phyloP scores from a whole-genome alignment of 805 yeast species.

The Hanseniaspora taiwanica region DNA sequence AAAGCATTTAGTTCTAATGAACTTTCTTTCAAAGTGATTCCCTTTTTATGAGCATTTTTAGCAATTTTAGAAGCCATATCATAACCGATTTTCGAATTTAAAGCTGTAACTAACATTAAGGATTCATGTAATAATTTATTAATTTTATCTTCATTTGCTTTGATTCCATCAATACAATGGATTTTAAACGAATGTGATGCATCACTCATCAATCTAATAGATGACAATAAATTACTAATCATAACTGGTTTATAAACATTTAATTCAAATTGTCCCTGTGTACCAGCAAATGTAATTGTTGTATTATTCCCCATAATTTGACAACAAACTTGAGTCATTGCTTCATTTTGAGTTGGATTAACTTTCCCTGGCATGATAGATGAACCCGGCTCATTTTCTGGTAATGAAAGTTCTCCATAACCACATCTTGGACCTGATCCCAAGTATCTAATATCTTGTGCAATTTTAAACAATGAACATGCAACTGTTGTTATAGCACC shows the following conservation, averaged over 20 bases:
- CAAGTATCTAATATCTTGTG: constrained; percentile 93
- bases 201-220: constrained; percentile 81
- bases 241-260: constrained; percentile 96
- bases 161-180: constrained; percentile 90
- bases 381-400: constrained; percentile 98
- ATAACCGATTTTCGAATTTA: constrained; percentile 97
- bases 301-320: constrained; percentile 97
- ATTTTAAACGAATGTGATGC: constrained; percentile 81
- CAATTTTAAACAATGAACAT: constrained; percentile 85
- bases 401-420: constrained; percentile 87
- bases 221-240: constrained; percentile 80
- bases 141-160: constrained; percentile 80
- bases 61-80: constrained; percentile 96
- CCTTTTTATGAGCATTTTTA: constrained; percentile 97
- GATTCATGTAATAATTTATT: constrained; percentile 83
- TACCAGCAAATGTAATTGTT: constrained; percentile 93
- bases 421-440: constrained; percentile 99
- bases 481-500: constrained; percentile 96
- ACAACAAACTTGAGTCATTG: constrained; percentile 93
- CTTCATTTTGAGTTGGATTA: constrained; percentile 98
- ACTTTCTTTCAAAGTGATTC: constrained; percentile 86
- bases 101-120: constrained; percentile 94
- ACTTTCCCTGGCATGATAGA: constrained; percentile 99
- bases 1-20: constrained; percentile 85
- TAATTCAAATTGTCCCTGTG: constrained; percentile 96